A percentile compares a stretch with the other conserved stretches of the same genome.
Evolutionary conservation across 2,329 filamentous ascomycete species (phyloP).

Genomic region (Penicillium sp.): DNA sequence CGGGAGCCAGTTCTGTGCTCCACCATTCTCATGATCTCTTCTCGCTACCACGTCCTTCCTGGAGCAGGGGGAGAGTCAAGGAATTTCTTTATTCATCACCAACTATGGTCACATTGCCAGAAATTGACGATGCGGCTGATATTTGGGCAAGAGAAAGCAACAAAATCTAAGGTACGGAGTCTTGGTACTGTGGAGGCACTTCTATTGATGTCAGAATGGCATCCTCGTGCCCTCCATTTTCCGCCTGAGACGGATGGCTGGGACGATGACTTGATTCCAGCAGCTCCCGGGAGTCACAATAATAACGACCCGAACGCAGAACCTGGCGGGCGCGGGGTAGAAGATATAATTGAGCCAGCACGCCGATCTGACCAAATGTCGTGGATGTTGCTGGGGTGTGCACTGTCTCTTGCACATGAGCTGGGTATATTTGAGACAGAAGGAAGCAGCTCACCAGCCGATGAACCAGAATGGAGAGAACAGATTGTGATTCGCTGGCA

Average conservation of each 20-base stretch:
- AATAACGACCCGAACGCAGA: conserved; percentile 23
- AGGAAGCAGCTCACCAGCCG: conserved; percentile 23
- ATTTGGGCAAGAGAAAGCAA: conserved; percentile 54
- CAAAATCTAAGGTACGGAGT: conserved; percentile 49
- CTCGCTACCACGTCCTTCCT: conserved; percentile 49
- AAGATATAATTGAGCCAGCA: conserved; percentile 56
- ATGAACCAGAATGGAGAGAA: conserved; percentile 29
- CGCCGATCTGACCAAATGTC: conserved; percentile 58
- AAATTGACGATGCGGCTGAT: conserved; percentile 54
- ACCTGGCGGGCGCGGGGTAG: conserved; percentile 47
- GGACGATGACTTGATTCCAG: conserved; percentile 53
- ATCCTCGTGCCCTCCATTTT: conserved; percentile 54
- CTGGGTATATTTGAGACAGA: conserved; percentile 51
- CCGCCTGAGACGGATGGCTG: conserved; percentile 55
- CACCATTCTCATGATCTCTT: conserved; percentile 56
- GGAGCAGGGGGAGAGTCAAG: conserved; percentile 47
- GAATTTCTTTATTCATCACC: conserved; percentile 54
- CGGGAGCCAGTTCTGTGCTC: conserved; percentile 54
- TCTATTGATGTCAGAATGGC: conserved; percentile 57
- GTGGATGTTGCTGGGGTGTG: conserved; percentile 59
- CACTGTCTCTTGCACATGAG: conserved; percentile 53
- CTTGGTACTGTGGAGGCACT: conserved; percentile 55
- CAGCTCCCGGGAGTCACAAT: conserved; percentile 37
- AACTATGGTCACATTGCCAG: conserved; percentile 56
- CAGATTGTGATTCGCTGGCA: conserved; percentile 34